A percentile compares a stretch with the other conserved stretches of the same genome.
Evolutionary conservation across 2,329 filamentous ascomycete genomes (phyloP).

Genomic region (Pestalotiopsis sp.): DNA sequence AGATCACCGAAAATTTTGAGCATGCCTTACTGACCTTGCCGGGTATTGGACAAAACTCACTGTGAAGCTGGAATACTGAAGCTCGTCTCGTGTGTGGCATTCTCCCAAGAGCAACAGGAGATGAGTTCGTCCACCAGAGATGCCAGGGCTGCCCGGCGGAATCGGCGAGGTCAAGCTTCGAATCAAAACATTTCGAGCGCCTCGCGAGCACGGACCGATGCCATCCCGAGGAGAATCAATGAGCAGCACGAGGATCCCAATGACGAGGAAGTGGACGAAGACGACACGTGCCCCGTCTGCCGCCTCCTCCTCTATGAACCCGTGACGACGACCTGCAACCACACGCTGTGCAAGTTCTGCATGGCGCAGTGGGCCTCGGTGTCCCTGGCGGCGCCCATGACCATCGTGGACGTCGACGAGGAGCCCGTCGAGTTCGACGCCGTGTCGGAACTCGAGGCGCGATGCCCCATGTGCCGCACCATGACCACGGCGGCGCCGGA

Average conservation of each 20-base stretch:
- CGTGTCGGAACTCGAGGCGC: constrained; percentile 34
- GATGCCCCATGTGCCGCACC: constrained; percentile 49
- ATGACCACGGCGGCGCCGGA: constrained; percentile 37
- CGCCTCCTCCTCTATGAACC: constrained; percentile 44
- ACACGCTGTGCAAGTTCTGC: constrained; percentile 45
- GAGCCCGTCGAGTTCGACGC: constrained; percentile 28
- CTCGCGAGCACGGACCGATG: neutral
- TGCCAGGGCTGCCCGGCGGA: neutral
- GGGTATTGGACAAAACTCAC: neutral
- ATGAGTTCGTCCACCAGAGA: neutral
- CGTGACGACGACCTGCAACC: constrained; percentile 43
- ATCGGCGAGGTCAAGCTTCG: neutral
- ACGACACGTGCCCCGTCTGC: constrained; percentile 48
- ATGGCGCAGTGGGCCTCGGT: constrained; percentile 49
- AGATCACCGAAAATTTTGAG: neutral
- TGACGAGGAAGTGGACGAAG: constrained; percentile 28
- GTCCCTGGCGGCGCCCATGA: constrained; percentile 38
- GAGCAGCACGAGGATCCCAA: neutral
- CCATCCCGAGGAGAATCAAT: neutral
- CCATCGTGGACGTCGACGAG: constrained; percentile 40
- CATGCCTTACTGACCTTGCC: neutral
- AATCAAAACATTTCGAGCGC: neutral
- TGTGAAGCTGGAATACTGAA: neutral
- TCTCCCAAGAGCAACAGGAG: neutral
- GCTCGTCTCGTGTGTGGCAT: too few species aligned